Base-by-base conservation (phyloP, 2,329 filamentous ascomycete genomes). In the Paracoccidioides brasiliensis region DNA sequence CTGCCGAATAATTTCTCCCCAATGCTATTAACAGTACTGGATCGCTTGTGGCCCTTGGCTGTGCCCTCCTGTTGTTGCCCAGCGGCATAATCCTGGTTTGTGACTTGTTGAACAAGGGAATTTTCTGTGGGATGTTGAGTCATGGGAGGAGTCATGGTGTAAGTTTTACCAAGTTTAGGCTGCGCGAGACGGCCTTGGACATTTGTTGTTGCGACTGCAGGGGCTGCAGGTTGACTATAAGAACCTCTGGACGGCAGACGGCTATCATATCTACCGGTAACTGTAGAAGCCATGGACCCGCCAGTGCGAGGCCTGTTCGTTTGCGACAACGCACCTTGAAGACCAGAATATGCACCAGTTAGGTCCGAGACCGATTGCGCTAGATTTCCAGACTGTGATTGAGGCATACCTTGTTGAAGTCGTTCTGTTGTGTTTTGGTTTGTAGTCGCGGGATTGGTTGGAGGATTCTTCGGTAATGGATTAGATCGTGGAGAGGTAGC, bases 171-270 rank as follows among this genome's bases (percentile, higher is more conserved):
- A 53, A 61, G 74, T 69, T 79, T 81, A 9, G 87, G 87, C 67
- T 95, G 91, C 61, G 93, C 87, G 64, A 97, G 89, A 60, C 86
- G 86, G 60, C 90, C 91, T 69, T 95, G 87, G 3, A 81, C 90
- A 69, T 93, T 95, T 53, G 90, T 93, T 62, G 86, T 85, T 51
- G 90, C 90, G 58, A 96, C 84, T 50, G 89, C 83, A 35, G 93
- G 90, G 55, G 89, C 88, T 48, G 84, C 84, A 51, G 91, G 93
- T 70, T 94, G 88, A 61, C 88, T 88, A 69, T 97, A 96, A 56
- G 87, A 85, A 68, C 86, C 79, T 60, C 86, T 82, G 61, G 84
- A 88, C 60, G 87, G 85, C 52, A 93, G 79, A 59, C 82, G 69
- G 67, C 73, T 70, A 54, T 73, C 69, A 58, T 68, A 62, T 62